Evolutionary conservation across 1,284 basidiomycete species (phyloP), one percentile per base, ranked within the genome.

Genomic region (Meripilus lineatus): DNA sequence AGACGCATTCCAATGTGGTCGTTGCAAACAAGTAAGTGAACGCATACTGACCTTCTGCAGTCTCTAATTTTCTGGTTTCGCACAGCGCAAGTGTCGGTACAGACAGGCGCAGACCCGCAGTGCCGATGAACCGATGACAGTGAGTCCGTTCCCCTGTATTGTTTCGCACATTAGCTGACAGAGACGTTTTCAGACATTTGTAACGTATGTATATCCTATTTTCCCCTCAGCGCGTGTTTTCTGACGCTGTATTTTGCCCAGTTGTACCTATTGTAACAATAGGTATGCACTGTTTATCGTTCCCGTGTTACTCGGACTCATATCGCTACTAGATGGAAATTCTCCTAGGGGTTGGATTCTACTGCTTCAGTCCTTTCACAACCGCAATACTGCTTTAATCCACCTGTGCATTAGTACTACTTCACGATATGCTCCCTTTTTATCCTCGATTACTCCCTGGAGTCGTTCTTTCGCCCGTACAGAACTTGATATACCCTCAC

Each of bases 51-150:
- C 10, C 33, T 18, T n/a, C n/a, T n/a, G n/a, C n/a, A n/a, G n/a
- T n/a, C 34, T 32, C 20, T 26, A 11, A 35, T 24, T 46, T n/a
- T 40, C 38, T 22, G 34, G 22, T 28, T 13, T 28, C 50, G 46
- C 54, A n/a, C 55, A 89, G 81, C 71, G 89, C 54, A 91, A 93
- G 69, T 93, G 90, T 56, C 81, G 88, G 38, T 96, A 96, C 61
- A 88, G 92, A 56, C 93, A 95, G 69, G 91, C 90, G 58, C 93
- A 97, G 63, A 97, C 93, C 4, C 77, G 93, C 51, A 90, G 85
- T 60, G 93, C 93, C 28, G 93, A 97, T 70, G 93, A 95, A 68
- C 93, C 93, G 32, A 96, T 97, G 93, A 95, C 93, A 7, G 86
- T 89, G 64, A 65, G 83, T 77, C n/a, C n/a, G 41, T 45, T 24